Percentiles rank a stretch among this genome's conserved stretches.
These are phyloP conservation scores for Globisporangium barbulae DNA, from an alignment of 352 stramenopile genomes.

Conservation along the genomic window DNA sequence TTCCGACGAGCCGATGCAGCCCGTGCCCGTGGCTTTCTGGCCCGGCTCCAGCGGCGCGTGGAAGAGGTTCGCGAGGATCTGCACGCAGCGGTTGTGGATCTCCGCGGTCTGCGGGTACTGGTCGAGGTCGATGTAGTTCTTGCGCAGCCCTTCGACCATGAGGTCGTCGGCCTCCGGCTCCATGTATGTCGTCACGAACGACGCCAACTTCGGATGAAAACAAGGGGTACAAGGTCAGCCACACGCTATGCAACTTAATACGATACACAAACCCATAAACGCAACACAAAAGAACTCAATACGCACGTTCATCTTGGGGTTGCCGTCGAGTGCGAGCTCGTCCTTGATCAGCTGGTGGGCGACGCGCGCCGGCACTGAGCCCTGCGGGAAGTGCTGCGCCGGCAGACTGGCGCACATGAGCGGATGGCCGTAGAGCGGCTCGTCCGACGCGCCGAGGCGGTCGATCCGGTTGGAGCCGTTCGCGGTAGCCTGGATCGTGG, in stretches of 20 bases:
- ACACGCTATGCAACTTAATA: not conserved
- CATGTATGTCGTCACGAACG: slow-evolving; percentile 93
- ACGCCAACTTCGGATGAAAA: slow-evolving; percentile 50
- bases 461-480: slow-evolving; percentile 23
- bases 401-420: slow-evolving; percentile 72
- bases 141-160: slow-evolving; percentile 82
- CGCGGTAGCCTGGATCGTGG: not conserved
- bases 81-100: slow-evolving; percentile 92
- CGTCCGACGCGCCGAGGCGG: slow-evolving; percentile 12
- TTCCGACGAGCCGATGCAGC: slow-evolving; percentile 91
- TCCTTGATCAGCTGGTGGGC: slow-evolving; percentile 89
- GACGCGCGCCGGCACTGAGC: slow-evolving; percentile 71
- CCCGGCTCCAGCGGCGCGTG: slow-evolving; percentile 62
- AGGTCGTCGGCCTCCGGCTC: slow-evolving; percentile 89
- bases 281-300: not conserved
- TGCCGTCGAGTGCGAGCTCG: slow-evolving; percentile 86
- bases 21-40: slow-evolving; percentile 74
- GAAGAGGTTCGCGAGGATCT: slow-evolving; percentile 91
- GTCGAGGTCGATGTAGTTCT: slow-evolving; percentile 93
- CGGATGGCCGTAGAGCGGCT: slow-evolving; percentile 80
- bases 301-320: slow-evolving; percentile 87
- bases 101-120: slow-evolving; percentile 92
- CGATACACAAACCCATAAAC: not conserved
- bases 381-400: slow-evolving; percentile 55
- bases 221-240: not conserved